Conservation (phyloP, 768 basidiomycete genomes). For the Termitomyces sp. region DNA sequence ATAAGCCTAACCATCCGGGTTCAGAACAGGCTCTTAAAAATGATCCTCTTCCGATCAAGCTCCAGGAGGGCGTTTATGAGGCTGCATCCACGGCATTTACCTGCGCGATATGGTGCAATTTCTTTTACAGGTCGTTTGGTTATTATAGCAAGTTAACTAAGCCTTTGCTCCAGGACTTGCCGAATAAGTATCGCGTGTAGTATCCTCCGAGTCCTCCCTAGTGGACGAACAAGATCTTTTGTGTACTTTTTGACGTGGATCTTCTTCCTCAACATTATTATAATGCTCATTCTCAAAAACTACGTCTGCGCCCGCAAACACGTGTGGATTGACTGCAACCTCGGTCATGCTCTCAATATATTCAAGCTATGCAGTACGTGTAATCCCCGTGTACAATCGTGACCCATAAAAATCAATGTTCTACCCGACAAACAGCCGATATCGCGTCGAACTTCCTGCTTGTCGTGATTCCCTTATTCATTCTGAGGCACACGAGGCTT, state of each 20-base stretch:
- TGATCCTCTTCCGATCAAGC: not conserved
- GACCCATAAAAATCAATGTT: not conserved
- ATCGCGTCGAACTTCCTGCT: slow-evolving; percentile 9
- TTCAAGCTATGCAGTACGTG: slow-evolving; percentile 12
- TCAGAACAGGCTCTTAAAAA: not conserved
- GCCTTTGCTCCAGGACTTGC: slow-evolving; percentile 12
- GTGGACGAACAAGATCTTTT: slow-evolving; percentile 4
- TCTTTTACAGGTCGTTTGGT: not conserved
- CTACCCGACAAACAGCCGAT: slow-evolving; percentile 9
- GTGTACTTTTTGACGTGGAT: not conserved
- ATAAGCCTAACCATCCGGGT: not conserved
- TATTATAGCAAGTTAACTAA: not conserved
- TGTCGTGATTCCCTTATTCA: slow-evolving; percentile 2
- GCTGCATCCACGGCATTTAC: slow-evolving; percentile 11
- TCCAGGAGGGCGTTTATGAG: not conserved
- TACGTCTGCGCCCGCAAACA: slow-evolving; percentile 9
- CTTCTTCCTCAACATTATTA: slow-evolving; percentile 6
- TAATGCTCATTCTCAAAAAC: slow-evolving; percentile 11
- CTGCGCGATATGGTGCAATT: slow-evolving; percentile 15
- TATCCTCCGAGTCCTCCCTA: slow-evolving; percentile 14
- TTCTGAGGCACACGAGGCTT: slow-evolving; percentile 8
- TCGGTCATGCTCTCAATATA: slow-evolving; percentile 7
- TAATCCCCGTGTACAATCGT: not conserved
- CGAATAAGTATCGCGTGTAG: slow-evolving; percentile 19
- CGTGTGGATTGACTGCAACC: slow-evolving; percentile 9